A percentile compares a stretch with the other conserved stretches of the same genome.
These are phyloP conservation scores for Cicer arietinum DNA, from an alignment of 306 rosid genomes.

Conservation along the genomic window DNA sequence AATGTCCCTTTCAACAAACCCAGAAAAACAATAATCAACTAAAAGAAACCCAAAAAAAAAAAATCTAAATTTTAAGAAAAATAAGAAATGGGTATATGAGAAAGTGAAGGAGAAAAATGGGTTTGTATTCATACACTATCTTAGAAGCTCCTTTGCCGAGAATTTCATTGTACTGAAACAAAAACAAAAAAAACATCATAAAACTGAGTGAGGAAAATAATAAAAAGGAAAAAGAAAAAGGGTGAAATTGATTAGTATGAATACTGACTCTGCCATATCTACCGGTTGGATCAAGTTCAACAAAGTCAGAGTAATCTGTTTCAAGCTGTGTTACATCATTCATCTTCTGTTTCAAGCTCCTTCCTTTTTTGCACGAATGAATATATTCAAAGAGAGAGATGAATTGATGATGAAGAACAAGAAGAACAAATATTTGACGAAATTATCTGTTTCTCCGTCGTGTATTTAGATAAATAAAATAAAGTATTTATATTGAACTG, in stretches of 20 bases:
- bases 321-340: slow-evolving; percentile 60
- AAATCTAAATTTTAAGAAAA: slow-evolving; percentile 6
- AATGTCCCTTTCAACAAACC: slow-evolving; percentile 39
- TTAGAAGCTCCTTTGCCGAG: slow-evolving; percentile 99
- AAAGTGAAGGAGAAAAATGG: slow-evolving; percentile 21
- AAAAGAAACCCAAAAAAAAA: neutral
- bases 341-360: slow-evolving; percentile 53
- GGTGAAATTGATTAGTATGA: neutral
- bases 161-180: slow-evolving; percentile 83
- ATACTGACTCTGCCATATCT: slow-evolving; percentile 90
- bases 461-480: slow-evolving; percentile 1
- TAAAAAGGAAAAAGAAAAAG: slow-evolving; percentile 23
- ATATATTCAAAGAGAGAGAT: neutral
- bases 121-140: slow-evolving; percentile 69
- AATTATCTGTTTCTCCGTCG: neutral
- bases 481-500: neutral
- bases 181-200: slow-evolving; percentile 26
- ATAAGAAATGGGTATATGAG: slow-evolving; percentile 19
- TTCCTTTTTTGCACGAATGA: neutral
- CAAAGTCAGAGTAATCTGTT: slow-evolving; percentile 69
- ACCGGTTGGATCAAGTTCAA: slow-evolving; percentile 97
- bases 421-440: neutral
- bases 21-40: slow-evolving; percentile 13
- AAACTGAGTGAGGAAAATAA: slow-evolving; percentile 4
- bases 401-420: too few relatives aligned